Evolutionary conservation across 768 basidiomycete species (phyloP).

Genomic region (Podaxis sp.): DNA sequence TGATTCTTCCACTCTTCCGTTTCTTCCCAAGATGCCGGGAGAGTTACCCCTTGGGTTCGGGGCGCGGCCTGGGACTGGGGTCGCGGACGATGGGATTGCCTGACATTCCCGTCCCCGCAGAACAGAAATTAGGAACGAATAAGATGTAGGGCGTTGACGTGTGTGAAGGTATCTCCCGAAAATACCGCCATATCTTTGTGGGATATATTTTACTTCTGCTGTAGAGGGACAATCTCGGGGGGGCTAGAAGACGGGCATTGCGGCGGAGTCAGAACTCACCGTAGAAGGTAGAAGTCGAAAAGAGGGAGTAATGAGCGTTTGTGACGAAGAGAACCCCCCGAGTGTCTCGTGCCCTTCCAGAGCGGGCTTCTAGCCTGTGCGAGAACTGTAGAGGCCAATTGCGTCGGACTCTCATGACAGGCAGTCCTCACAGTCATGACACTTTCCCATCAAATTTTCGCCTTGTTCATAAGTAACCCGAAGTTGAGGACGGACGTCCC

Average conservation of each 20-base stretch:
- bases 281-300: not conserved
- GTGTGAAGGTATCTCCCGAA: not conserved
- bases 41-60: constrained; percentile 4
- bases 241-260: not conserved
- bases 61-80: not conserved
- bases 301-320: not conserved
- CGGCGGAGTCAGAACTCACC: not conserved
- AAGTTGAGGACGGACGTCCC: not conserved
- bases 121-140: not conserved
- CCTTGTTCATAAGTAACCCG: not conserved
- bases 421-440: not conserved
- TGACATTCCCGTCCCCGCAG: not conserved
- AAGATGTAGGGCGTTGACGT: not conserved
- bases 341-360: not conserved
- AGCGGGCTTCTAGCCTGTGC: not conserved
- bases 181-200: not conserved
- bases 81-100: not conserved
- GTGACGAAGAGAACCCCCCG: not conserved
- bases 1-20: not conserved
- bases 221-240: not conserved
- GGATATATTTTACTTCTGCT: not conserved
- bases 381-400: not conserved
- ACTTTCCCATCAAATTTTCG: not conserved
- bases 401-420: not conserved
- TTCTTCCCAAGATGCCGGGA: constrained; percentile 6